These are phyloP conservation scores for Vigna nakashimae DNA, from an alignment of 306 rosid genomes.

Conservation along the genomic window DNA sequence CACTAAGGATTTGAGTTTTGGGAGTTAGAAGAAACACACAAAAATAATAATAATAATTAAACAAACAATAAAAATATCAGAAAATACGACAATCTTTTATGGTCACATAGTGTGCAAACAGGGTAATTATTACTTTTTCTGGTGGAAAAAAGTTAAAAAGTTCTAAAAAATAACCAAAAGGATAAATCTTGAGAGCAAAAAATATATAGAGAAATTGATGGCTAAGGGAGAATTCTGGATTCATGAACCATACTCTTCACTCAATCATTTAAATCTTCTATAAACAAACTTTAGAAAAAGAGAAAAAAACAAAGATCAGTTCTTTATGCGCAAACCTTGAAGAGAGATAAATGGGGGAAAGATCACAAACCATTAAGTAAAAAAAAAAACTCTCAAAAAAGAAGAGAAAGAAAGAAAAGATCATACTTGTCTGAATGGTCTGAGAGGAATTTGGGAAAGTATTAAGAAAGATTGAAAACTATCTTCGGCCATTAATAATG, in stretches of 20 bases:
- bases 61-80: slow-evolving; percentile 19
- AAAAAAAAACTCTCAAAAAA: not conserved
- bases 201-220: not conserved
- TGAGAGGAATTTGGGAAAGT: slow-evolving; percentile 5
- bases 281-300: slow-evolving; percentile 15
- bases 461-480: not conserved
- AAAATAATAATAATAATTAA: not conserved
- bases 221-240: slow-evolving; percentile 7
- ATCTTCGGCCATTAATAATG: not conserved
- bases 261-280: not conserved
- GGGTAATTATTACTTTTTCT: slow-evolving; percentile 12
- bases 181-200: not conserved
- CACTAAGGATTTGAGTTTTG: slow-evolving; percentile 11
- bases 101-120: not conserved
- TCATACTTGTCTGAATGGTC: slow-evolving; percentile 3
- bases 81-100: slow-evolving; percentile 6
- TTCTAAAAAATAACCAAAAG: slow-evolving; percentile 1
- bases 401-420: not conserved
- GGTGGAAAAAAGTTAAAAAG: slow-evolving; percentile 8
- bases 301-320: not conserved
- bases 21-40: slow-evolving; percentile 3
- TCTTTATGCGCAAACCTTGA: not conserved
- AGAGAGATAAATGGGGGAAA: slow-evolving; percentile 21
- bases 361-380: not conserved
- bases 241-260: slow-evolving; percentile 2